These are phyloP conservation scores for Arachis stenosperma DNA, from an alignment of 306 rosid genomes.

Conservation along the genomic window DNA sequence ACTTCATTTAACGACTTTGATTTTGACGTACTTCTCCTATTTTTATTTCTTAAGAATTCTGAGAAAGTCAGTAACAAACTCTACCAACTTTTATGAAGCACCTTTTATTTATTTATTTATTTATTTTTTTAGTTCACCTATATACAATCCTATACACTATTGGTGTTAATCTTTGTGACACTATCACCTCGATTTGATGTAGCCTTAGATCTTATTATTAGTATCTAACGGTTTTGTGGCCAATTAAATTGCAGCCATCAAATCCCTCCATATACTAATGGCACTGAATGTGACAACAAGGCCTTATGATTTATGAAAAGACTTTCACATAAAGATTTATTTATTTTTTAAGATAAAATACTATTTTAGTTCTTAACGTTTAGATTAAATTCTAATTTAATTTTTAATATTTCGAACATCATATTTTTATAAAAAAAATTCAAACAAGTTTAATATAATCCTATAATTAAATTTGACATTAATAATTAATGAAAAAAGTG, in stretches of 20 bases:
- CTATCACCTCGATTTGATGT: conserved; percentile 3
- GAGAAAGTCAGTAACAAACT: conserved; percentile 68
- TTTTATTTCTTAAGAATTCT: conserved; percentile 40
- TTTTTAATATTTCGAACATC: too few species aligned
- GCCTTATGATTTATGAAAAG: not conserved
- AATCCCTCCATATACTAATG: not conserved
- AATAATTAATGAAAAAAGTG: too few species aligned
- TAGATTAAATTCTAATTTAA: too few species aligned
- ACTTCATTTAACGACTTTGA: conserved; percentile 31
- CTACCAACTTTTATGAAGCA: conserved; percentile 50
- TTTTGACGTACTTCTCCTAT: conserved; percentile 1
- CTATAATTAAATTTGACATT: too few species aligned
- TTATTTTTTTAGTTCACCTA: conserved; percentile 60
- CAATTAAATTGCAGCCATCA: conserved; percentile 38
- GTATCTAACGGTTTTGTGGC: conserved; percentile 45
- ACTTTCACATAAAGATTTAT: not conserved
- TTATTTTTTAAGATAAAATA: not conserved
- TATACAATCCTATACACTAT: conserved; percentile 40
- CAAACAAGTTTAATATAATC: too few species aligned
- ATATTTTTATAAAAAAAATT: too few species aligned
- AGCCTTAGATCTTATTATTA: conserved; percentile 39
- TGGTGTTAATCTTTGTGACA: conserved; percentile 30
- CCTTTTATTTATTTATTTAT: not conserved
- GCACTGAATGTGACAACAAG: not conserved
- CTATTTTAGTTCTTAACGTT: too few species aligned